Evolutionary conservation across 257 asterid species (phyloP), one percentile per base, ranked within the genome.

Genomic region (Vinca minor): DNA sequence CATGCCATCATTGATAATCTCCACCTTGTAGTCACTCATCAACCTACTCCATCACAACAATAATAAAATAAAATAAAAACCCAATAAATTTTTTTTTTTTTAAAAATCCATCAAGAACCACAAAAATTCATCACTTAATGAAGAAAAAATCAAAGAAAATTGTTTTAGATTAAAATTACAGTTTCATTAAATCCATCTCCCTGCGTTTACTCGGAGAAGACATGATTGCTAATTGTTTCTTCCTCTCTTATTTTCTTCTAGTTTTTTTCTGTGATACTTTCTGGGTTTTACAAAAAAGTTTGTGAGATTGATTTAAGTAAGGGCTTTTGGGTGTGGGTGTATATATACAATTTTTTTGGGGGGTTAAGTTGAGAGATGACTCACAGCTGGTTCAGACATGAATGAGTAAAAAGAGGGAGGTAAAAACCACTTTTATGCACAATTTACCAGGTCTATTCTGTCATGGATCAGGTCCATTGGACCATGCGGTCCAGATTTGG

Each of bases 1-100:
- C 88, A 81, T 82, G 74, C 87, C 84, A 69, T 90, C 97, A 80
- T 90, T 84, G 86, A 85, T 81, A 91, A 75, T 85, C 81, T 90
- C 97, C 82, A 90, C 97, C 78, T 90, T 87, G 69, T 87, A 87
- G 72, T 87, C 97, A 70, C 85, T 87, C 96, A 84, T 87, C 96
- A 90, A 82, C 96, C 97, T 90, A 76, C 25, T 52, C 41, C 62
- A 66, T 58, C 56, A 38, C 72, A 74, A n/a, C n/a, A n/a, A n/a
- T n/a, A n/a, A n/a, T n/a, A n/a, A n/a, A n/a, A n/a, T n/a, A n/a
- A n/a, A n/a, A 71, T 41, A 63, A 72, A 60, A 71, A 68, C n/a
- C 69, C 41, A 73, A 5, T 28, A 34, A 61, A 32, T 29, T n/a
- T n/a, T n/a, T n/a, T n/a, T n/a, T n/a, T n/a, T n/a, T n/a, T n/a